These are phyloP conservation scores for Cercospora canescens DNA, from an alignment of 2,329 filamentous ascomycete species.

Conservation along the genomic window DNA sequence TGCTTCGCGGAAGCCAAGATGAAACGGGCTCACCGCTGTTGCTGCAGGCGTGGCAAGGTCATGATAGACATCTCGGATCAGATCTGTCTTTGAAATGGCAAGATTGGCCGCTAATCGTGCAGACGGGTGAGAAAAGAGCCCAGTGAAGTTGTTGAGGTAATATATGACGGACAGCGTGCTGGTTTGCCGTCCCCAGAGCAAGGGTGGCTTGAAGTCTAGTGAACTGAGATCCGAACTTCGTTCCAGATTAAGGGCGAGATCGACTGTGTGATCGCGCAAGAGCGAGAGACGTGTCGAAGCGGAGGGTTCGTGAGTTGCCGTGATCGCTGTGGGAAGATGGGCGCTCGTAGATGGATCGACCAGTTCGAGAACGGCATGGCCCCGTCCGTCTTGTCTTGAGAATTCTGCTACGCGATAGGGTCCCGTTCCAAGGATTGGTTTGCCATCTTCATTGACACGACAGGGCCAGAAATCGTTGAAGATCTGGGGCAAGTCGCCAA, in stretches of 20 bases:
- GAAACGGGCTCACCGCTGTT: conserved; percentile 13
- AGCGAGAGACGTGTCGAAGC: conserved; percentile 10
- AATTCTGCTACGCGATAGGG: conserved; percentile 11
- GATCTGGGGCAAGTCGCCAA: conserved; percentile 7
- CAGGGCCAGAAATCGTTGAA: conserved; percentile 18
- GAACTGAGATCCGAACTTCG: conserved; percentile 6
- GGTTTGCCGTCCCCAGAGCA: conserved; percentile 10
- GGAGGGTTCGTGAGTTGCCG: conserved; percentile 12
- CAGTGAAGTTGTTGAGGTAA: conserved; percentile 13
- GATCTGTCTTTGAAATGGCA: conserved; percentile 1
- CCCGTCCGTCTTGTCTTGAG: conserved; percentile 8
- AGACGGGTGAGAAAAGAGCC: conserved; percentile 7
- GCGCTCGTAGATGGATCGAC: background rate
- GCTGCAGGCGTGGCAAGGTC: conserved; percentile 7
- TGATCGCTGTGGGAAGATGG: background rate
- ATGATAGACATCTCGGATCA: conserved; percentile 12
- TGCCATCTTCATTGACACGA: conserved; percentile 5
- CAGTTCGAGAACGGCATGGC: conserved; percentile 9
- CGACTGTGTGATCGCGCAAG: background rate
- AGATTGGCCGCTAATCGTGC: conserved; percentile 13
- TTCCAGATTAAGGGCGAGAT: conserved; percentile 14
- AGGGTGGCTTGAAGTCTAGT: conserved; percentile 5
- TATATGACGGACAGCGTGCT: conserved; percentile 14
- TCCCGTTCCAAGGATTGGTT: conserved; percentile 13
- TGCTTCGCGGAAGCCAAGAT: conserved; percentile 7